Evolutionary conservation across 148 eudicot genomes (phyloP), one percentile per base, ranked within the genome.

Genomic region (Agrostemma githago): DNA sequence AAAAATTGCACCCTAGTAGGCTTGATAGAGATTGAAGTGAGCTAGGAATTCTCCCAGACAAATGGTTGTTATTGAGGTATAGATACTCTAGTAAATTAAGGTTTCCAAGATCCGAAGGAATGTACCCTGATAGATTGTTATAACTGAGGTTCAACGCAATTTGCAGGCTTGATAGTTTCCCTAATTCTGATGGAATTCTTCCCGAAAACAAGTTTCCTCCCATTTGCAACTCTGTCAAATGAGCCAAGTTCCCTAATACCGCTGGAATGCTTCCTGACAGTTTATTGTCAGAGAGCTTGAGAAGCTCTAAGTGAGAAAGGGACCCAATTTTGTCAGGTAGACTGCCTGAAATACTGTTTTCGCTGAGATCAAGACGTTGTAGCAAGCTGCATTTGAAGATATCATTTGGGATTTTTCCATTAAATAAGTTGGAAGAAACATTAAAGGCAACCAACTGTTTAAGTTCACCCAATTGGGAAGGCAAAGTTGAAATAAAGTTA

Each of bases 191-290:
- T 39, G 98, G 98, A 56, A 94, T 90, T 71, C 53, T 72, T 7
- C 98, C 98, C 2, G 87, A 81, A 65, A 94, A 87, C 53, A 77
- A 81, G 77, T 92, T 94, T 16, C 98, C 96, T 21, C 98, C 98
- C 90, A 92, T 87, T 75, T 92, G 97, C 72, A 93, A 79, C 72
- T 91, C 98, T 0, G 92, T 88, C 48, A 93, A 75, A 73, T 83
- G 86, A 38, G 85, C 68, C 15, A 91, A 80, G 71, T 80, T 80
- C 71, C 98, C 98, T 54, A 91, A 66, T 26, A 83, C 81, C 16
- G 76, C 78, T 48, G 98, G 95, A 72, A 93, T 85, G 5, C 56
- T 70, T 17, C 94, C 98, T 4, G 81, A 83, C 8, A 93, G 78
- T 59, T 68, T 75, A 70, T 91, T 93, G 83, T 91, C 98, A 39